Evolutionary conservation across 177 flowering plant species (phyloP).

Genomic region (Vitis hybrid): DNA sequence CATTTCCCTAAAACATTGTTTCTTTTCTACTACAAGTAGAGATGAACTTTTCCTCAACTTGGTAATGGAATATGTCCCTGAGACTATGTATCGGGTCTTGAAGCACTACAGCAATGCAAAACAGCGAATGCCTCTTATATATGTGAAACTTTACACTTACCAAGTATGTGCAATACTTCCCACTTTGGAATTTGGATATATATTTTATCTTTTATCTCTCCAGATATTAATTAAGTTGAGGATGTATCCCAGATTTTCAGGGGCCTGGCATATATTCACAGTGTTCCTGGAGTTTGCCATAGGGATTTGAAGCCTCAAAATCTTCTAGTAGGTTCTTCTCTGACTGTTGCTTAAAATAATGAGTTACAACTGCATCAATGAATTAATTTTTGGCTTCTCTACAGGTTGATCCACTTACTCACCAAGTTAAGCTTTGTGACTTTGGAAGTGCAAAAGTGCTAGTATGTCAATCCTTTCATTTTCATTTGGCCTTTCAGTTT

Average conservation of each 20-base stretch:
- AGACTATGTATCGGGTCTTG: slow-evolving; percentile 44
- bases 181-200: not conserved
- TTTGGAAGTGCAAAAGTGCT: slow-evolving; percentile 65
- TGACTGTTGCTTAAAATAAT: not conserved
- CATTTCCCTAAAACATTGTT: slow-evolving; percentile 53
- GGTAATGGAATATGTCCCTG: slow-evolving; percentile 57
- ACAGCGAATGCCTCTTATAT: slow-evolving; percentile 48
- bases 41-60: slow-evolving; percentile 56
- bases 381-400: slow-evolving; percentile 5
- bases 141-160: slow-evolving; percentile 43
- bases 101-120: slow-evolving; percentile 51
- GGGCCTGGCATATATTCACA: slow-evolving; percentile 63
- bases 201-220: not conserved
- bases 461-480: slow-evolving; percentile 27
- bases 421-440: slow-evolving; percentile 62
- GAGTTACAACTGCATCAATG: not conserved
- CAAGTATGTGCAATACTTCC: slow-evolving; percentile 25
- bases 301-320: slow-evolving; percentile 80
- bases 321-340: slow-evolving; percentile 42
- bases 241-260: slow-evolving; percentile 48
- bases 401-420: slow-evolving; percentile 63
- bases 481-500: not conserved
- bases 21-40: slow-evolving; percentile 65
- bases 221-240: slow-evolving; percentile 1
- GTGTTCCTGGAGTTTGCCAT: slow-evolving; percentile 66